Percentiles rank a stretch among this genome's conserved stretches.
Conservation (phyloP, 768 basidiomycete genomes). For the Pleurotus sapidus region DNA sequence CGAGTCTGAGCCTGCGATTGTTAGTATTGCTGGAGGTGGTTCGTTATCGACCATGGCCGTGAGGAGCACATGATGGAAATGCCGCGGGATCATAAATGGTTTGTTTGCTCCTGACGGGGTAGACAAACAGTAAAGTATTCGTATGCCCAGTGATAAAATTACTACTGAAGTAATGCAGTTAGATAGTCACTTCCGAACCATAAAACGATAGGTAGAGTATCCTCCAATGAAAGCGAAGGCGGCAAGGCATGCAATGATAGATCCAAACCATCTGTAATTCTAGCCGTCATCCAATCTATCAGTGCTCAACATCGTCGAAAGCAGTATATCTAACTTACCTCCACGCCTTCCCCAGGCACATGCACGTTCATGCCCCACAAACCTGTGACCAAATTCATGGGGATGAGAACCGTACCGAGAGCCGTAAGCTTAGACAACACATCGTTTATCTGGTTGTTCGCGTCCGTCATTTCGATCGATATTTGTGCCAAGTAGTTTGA, state of each 20-base stretch:
- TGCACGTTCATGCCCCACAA: conserved; percentile 99
- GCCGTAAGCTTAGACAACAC: conserved; percentile 97
- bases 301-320: background rate
- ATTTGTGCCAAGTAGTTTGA: conserved; percentile 99
- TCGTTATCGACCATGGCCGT: conserved; percentile 1
- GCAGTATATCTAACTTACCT: conserved; percentile 28
- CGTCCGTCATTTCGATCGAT: conserved; percentile 99
- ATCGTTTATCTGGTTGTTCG: conserved; percentile 99
- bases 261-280: conserved; percentile 80
- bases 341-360: conserved; percentile 80
- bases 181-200: conserved; percentile 43
- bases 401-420: conserved; percentile 94
- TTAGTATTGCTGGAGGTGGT: conserved; percentile 39
- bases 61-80: background rate
- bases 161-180: background rate
- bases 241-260: conserved; percentile 78
- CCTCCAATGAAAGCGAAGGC: conserved; percentile 82
- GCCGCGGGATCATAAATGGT: background rate
- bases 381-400: conserved; percentile 96
- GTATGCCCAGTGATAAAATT: background rate
- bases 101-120: background rate
- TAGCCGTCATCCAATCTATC: conserved; percentile 12
- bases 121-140: background rate
- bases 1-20: conserved; percentile 80
- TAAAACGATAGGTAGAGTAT: conserved; percentile 75